phyloP scores from a whole-genome alignment of 1,284 basidiomycete species.

The Leccinum pachyderme region DNA sequence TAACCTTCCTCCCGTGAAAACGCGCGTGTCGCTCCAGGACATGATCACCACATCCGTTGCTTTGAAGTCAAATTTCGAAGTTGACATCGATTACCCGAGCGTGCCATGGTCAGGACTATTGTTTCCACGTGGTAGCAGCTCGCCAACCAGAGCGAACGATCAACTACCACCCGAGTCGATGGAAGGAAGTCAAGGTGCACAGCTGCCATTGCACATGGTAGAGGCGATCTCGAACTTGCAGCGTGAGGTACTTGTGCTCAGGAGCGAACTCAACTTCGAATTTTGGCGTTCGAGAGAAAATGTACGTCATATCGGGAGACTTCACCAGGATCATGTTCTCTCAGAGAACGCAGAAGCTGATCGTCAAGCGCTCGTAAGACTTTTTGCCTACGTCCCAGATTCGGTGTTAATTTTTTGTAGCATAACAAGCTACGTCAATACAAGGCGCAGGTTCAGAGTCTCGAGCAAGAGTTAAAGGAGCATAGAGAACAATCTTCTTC shows the following conservation, averaged over 20 bases:
- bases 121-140: constrained; percentile 29
- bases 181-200: constrained; percentile 17
- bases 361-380: constrained; percentile 72
- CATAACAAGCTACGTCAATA: constrained; percentile 77
- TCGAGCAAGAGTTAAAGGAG: constrained; percentile 62
- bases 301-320: constrained; percentile 71
- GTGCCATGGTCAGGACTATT: constrained; percentile 47
- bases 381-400: background rate
- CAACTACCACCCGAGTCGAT: constrained; percentile 14
- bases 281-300: constrained; percentile 78
- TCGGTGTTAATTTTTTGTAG: constrained; percentile 37
- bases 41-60: constrained; percentile 69
- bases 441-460: constrained; percentile 56
- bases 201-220: constrained; percentile 46
- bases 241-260: constrained; percentile 67
- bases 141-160: constrained; percentile 17
- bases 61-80: constrained; percentile 62
- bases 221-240: constrained; percentile 68
- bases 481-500: constrained; percentile 62
- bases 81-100: constrained; percentile 52
- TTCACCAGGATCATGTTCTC: constrained; percentile 71
- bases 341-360: constrained; percentile 74
- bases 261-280: constrained; percentile 81
- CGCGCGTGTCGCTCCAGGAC: constrained; percentile 61
- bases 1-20: constrained; percentile 30